These are phyloP conservation scores for Parasarocladium wereldwijsianum DNA, from an alignment of 2,329 filamentous ascomycete species.

Conservation along the genomic window DNA sequence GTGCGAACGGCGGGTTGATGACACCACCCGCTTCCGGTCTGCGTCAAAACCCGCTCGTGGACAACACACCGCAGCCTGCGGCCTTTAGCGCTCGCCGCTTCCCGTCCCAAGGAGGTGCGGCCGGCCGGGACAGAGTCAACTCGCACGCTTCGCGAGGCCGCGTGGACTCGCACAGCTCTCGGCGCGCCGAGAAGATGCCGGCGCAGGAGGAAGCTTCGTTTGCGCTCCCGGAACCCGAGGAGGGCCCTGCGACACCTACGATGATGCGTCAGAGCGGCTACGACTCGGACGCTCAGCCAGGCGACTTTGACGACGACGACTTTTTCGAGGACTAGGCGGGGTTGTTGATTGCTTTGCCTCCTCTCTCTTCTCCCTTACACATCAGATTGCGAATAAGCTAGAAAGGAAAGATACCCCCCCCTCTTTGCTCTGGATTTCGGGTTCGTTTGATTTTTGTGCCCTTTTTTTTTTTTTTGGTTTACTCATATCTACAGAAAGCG, in stretches of 20 bases:
- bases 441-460: no score
- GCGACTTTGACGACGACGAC: constrained; percentile 43
- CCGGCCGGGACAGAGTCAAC: constrained; percentile 10
- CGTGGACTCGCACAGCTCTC: constrained; percentile 5
- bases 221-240: constrained; percentile 18
- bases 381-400: constrained; percentile 7
- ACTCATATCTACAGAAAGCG: no score
- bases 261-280: constrained; percentile 46
- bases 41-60: constrained; percentile 41
- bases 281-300: constrained; percentile 45
- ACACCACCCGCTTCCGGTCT: constrained; percentile 73
- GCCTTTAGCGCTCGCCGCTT: constrained; percentile 45
- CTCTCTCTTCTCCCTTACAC: not conserved
- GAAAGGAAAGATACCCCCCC: constrained; percentile 7
- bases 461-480: no score
- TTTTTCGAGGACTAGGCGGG: constrained; percentile 38
- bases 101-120: constrained; percentile 26
- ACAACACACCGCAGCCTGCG: constrained; percentile 34
- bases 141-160: constrained; percentile 2
- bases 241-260: constrained; percentile 40
- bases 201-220: constrained; percentile 27
- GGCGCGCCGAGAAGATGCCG: constrained; percentile 25
- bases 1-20: constrained; percentile 64
- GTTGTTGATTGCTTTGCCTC: not conserved
- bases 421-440: no score